Conservation (phyloP, 1,139 yeast genomes). For the Pneumocystis jirovecii region DNA sequence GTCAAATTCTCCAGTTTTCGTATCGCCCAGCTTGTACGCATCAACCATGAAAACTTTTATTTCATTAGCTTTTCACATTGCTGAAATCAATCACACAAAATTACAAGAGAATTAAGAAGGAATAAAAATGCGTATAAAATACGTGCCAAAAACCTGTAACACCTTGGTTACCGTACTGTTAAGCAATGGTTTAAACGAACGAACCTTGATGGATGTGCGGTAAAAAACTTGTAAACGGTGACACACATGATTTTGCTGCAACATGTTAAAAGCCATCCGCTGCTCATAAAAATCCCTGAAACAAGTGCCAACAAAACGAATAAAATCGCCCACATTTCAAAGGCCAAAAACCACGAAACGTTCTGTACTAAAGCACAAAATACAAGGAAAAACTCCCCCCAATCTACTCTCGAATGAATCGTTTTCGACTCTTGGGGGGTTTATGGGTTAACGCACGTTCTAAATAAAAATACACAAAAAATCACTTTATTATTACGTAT, state of each 20-base stretch:
- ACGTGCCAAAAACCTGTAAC: slow-evolving; percentile 57
- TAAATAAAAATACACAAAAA: neutral
- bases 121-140: slow-evolving; percentile 71
- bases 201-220: neutral
- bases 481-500: no score
- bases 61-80: neutral
- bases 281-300: neutral
- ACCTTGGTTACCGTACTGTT: neutral
- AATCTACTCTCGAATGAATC: no score
- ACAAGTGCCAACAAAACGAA: neutral
- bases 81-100: neutral
- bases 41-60: slow-evolving; percentile 59
- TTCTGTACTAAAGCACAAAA: neutral
- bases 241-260: neutral
- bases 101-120: slow-evolving; percentile 49
- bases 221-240: neutral
- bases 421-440: no score
- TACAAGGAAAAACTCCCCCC: no score
- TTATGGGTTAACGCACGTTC: no score
- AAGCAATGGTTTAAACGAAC: neutral
- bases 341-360: no score
- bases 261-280: neutral
- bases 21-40: slow-evolving; percentile 68
- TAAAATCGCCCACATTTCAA: neutral
- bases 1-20: slow-evolving; percentile 60